Base-by-base conservation (phyloP, 495 filamentous ascomycete genomes). In the Platismatia glauca region DNA sequence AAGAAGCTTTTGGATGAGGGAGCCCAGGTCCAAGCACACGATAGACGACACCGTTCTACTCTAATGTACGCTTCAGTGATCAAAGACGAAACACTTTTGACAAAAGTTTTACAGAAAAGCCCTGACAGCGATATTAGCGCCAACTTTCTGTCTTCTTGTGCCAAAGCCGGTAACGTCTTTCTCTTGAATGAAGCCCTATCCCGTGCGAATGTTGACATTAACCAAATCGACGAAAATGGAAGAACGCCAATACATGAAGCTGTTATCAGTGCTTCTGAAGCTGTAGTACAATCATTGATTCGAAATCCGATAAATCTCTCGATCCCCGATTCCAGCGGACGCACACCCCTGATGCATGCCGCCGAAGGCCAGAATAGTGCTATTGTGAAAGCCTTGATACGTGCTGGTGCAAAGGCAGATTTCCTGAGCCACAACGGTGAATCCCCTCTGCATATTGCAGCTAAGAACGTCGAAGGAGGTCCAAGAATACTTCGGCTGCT, bases 261-360 rank as follows among this genome's bases (percentile, higher is more conserved):
- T 43, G 39, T 43, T n/a, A 43, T 43, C 18, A 43, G 39, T 43
- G 39, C 16, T 43, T 43, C 39, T n/a, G 39, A 43, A n/a, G 39
- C 39, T 43, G 39, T 43, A 18, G 18, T 43, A 18, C 18, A 43
- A 20, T 43, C 18, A 20, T 43, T 43, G 39, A 43, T 20, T n/a
- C 39, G 20, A 20, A 43, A 43, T 20, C 18, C 39, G 18, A 43
- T 43, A 43, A 18, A n/a, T 20, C 15, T 43, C 39, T 43, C 39
- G 18, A n/a, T n/a, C 39, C 39, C 39, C 7, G 39, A 43, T 43
- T 43, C 39, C 39, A 7, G 39, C 39, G 39, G 39, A 43, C 39
- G 39, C 39, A 55, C 52, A 24, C 52, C 52, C 34, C 52, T 55
- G 15, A 55, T 55, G 52, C 22, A 55, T 55, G 52, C 52, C 12